phyloP scores from a whole-genome alignment of 2,329 filamentous ascomycete genomes.

The Cryphonectria parasitica region DNA sequence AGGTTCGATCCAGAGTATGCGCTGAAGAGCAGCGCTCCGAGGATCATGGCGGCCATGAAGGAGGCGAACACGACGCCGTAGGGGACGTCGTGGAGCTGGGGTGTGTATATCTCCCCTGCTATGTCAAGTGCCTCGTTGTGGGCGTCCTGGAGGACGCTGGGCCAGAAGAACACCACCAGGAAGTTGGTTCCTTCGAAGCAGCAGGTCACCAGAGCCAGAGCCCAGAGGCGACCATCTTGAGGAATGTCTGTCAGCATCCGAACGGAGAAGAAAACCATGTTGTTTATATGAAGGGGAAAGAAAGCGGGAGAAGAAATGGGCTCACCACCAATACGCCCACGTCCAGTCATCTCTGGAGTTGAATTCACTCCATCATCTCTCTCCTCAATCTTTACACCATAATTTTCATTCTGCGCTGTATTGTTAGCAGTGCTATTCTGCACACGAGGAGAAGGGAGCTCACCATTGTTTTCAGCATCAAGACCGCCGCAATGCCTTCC shows the following conservation, averaged over 20 bases:
- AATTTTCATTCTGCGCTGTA: constrained; percentile 28
- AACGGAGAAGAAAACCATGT: background rate
- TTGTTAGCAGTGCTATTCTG: background rate
- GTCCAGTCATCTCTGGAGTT: background rate
- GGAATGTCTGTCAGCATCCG: background rate
- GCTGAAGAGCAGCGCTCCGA: constrained; percentile 30
- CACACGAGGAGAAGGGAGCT: background rate
- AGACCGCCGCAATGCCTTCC: constrained; percentile 34
- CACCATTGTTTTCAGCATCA: constrained; percentile 39
- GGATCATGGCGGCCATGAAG: constrained; percentile 46
- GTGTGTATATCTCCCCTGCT: constrained; percentile 10
- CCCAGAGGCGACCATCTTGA: constrained; percentile 37
- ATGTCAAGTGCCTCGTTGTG: constrained; percentile 25
- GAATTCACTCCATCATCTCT: background rate
- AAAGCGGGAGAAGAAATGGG: background rate
- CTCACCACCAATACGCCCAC: constrained; percentile 25
- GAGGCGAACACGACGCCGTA: constrained; percentile 56
- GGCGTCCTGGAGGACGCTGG: constrained; percentile 38
- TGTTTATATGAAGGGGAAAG: background rate
- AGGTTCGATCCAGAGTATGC: background rate
- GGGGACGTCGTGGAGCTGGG: constrained; percentile 23
- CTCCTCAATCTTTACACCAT: constrained; percentile 13
- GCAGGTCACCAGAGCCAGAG: constrained; percentile 39
- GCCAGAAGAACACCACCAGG: constrained; percentile 41
- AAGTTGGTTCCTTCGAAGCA: constrained; percentile 42